These are phyloP conservation scores for Aechmea fasciata DNA, from an alignment of 176 grass and related monocot genomes.

Conservation along the genomic window DNA sequence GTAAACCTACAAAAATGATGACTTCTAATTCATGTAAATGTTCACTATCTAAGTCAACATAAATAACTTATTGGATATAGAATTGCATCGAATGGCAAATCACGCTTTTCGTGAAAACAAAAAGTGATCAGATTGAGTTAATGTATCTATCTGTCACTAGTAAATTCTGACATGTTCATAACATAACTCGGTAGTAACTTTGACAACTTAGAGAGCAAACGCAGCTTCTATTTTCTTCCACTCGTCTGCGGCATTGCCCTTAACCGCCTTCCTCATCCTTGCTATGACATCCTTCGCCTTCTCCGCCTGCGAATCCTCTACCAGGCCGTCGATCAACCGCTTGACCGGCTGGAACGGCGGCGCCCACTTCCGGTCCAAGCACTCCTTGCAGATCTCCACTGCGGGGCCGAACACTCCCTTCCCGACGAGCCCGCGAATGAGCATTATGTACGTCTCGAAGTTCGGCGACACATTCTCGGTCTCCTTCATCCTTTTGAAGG, in stretches of 20 bases:
- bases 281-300: slow-evolving; percentile 41
- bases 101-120: no score
- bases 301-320: slow-evolving; percentile 43
- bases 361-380: slow-evolving; percentile 48
- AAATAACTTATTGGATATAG: no score
- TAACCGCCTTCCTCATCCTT: slow-evolving; percentile 40
- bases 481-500: slow-evolving; percentile 52
- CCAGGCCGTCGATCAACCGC: slow-evolving; percentile 42
- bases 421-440: slow-evolving; percentile 48
- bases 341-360: slow-evolving; percentile 47
- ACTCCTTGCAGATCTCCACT: slow-evolving; percentile 53
- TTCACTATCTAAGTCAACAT: no score
- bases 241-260: slow-evolving; percentile 40
- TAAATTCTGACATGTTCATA: no score
- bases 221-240: slow-evolving; percentile 68
- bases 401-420: slow-evolving; percentile 36
- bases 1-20: no score
- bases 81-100: no score
- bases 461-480: slow-evolving; percentile 39
- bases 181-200: background rate
- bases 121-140: no score
- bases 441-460: slow-evolving; percentile 38
- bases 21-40: no score
- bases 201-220: slow-evolving; percentile 20
- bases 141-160: no score